These are phyloP conservation scores for Neurospora sp. DNA, from an alignment of 495 filamentous ascomycete genomes.

Conservation along the genomic window DNA sequence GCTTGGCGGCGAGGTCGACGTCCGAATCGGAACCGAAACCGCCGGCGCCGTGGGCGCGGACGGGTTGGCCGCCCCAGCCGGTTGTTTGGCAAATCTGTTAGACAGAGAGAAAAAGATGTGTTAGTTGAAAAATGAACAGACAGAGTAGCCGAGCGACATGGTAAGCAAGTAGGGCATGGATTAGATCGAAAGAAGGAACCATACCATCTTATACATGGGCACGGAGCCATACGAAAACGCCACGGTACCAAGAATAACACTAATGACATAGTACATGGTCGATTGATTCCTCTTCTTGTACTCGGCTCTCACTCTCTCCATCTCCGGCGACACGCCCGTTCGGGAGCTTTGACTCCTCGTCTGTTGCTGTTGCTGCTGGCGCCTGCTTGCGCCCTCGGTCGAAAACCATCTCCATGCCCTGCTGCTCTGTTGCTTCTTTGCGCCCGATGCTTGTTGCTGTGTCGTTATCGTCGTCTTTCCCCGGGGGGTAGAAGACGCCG, in stretches of 20 bases:
- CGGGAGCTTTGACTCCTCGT: neutral
- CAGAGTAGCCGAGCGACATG: neutral
- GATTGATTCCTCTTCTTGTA: conserved; percentile 50
- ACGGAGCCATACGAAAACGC: conserved; percentile 93
- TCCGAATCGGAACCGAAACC: conserved; percentile 24
- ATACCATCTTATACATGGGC: conserved; percentile 93
- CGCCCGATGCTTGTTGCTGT: conserved; percentile 3
- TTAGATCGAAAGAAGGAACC: neutral
- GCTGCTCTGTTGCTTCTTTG: conserved; percentile 17
- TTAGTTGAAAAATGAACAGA: neutral
- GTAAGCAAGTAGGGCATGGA: neutral
- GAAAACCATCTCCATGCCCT: conserved; percentile 13
- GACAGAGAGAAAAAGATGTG: too few relatives aligned
- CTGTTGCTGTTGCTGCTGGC: conserved; percentile 10
- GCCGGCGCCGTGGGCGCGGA: conserved; percentile 58
- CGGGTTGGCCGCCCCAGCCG: conserved; percentile 88
- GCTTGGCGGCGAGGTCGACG: conserved; percentile 58
- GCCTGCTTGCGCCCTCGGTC: conserved; percentile 3
- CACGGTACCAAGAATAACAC: conserved; percentile 79
- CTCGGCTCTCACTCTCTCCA: conserved; percentile 44
- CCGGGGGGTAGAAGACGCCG: neutral
- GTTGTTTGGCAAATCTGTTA: conserved; percentile 87
- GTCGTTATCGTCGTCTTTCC: neutral
- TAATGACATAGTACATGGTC: conserved; percentile 65
- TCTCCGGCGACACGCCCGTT: conserved; percentile 26